Evolutionary conservation across 2,329 filamentous ascomycete species (phyloP).

Genomic region (Verruconis gallopava): DNA sequence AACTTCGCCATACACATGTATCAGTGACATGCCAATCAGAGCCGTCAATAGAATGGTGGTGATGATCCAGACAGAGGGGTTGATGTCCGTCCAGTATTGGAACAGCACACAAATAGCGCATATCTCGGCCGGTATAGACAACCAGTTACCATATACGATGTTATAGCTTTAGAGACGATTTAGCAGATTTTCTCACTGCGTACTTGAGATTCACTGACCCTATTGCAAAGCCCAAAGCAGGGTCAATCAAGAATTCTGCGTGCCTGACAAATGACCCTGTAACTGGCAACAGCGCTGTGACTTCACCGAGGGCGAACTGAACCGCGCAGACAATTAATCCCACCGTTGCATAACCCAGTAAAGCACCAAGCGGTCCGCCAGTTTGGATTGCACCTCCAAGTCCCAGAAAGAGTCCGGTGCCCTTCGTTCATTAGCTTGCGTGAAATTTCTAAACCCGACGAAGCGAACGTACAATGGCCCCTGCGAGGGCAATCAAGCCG

Average conservation of each 20-base stretch:
- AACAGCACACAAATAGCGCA: neutral
- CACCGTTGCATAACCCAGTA: neutral
- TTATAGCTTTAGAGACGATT: neutral
- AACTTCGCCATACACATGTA: neutral
- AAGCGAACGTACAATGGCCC: neutral
- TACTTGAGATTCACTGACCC: neutral
- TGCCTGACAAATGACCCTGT: slow-evolving; percentile 2
- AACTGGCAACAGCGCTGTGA: slow-evolving; percentile 7
- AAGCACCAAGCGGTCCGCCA: slow-evolving; percentile 3
- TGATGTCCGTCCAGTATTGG: slow-evolving; percentile 5
- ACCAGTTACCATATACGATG: slow-evolving; percentile 1
- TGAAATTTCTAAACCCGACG: neutral
- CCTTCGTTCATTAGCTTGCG: slow-evolving; percentile 9
- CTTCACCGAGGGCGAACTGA: slow-evolving; percentile 7
- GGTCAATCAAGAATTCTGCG: slow-evolving; percentile 9
- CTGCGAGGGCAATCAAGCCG: neutral
- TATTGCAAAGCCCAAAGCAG: slow-evolving; percentile 14
- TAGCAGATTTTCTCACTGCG: neutral
- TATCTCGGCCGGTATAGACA: slow-evolving; percentile 4
- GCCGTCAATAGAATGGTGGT: slow-evolving; percentile 4
- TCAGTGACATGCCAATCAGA: neutral
- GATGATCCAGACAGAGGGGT: slow-evolving; percentile 5
- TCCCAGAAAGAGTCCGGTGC: slow-evolving; percentile 11
- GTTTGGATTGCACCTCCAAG: slow-evolving; percentile 9
- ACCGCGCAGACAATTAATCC: slow-evolving; percentile 8